Base-by-base conservation (phyloP, 805 yeast genomes). In the Priceomyces melissophilus region DNA sequence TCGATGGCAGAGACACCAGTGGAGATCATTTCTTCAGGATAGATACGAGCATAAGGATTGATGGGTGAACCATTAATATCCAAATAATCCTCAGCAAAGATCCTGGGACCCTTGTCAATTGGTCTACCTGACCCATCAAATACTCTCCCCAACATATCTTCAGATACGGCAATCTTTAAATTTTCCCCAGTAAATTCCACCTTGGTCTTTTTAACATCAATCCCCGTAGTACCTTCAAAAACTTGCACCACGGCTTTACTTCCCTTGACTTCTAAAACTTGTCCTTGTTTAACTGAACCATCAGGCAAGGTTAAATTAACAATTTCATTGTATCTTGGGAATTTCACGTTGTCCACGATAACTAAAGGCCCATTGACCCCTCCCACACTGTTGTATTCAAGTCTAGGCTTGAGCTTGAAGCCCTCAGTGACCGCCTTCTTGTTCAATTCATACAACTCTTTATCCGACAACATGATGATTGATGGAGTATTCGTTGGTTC, bases 71-170 rank as follows among this genome's bases (percentile, higher is more conserved):
- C 99, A 65, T 93, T 95, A 63, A 93, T 95, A 67, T 93, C 99
- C 66, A 93, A 76, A 68, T 89, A 93, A 67, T 93, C 99, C 69
- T 93, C 99, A 43, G 99, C 99, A 61, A 93, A 85, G 40, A 93
- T 96, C 69, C 86, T 87, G 51, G 99, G 99, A 47, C 99, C 99
- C 55, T 89, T 88, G 65, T 93, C 99, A 55, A 87, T 91, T 45
- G 99, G 95, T 71, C 96, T 82, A 70, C 98, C 99, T 28, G 97
- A 90, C 66, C 99, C 99, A 69, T 93, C 96, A 65, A 93, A 93
- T 50, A 93, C 87, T 76, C 99, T 85, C 50, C 99, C 99, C 60
- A 95, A 75, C 76, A 90, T 84, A 62, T 93, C 99, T 68, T 93
- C 99, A 42, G 96, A 84, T 16, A 93, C 99, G 15, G 98, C 85